Percentiles rank a stretch among this genome's conserved stretches.
Conservation (phyloP, 176 grass and related monocot species). For the Carex parvula region DNA sequence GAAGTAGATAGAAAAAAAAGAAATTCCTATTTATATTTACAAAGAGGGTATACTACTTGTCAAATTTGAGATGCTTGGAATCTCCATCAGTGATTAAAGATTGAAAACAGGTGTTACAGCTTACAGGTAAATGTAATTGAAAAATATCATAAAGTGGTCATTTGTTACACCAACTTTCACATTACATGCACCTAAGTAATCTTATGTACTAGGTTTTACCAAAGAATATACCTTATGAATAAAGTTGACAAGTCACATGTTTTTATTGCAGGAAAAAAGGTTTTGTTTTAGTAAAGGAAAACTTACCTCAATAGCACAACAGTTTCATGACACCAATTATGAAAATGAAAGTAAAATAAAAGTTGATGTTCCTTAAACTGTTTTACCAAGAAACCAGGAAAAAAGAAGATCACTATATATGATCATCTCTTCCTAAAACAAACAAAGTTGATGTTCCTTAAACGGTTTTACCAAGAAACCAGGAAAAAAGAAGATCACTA, state of each 20-base stretch:
- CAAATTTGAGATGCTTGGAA: neutral
- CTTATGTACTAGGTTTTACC: neutral
- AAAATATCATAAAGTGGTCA: neutral
- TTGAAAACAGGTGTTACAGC: neutral
- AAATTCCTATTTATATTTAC: neutral
- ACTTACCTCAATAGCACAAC: neutral
- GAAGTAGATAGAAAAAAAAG: neutral
- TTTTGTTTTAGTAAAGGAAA: conserved; percentile 14
- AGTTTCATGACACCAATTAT: conserved; percentile 10
- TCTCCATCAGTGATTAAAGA: neutral
- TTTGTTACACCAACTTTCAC: neutral
- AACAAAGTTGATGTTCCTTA: neutral
- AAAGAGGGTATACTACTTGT: neutral
- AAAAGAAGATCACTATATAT: neutral
- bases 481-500: neutral
- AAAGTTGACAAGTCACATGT: conserved; percentile 15
- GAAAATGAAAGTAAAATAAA: neutral
- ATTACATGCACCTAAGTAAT: neutral
- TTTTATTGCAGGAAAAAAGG: neutral
- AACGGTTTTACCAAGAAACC: conserved; percentile 14
- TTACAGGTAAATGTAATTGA: neutral
- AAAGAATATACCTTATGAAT: conserved; percentile 11
- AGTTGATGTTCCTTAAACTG: conserved; percentile 12
- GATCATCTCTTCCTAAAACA: neutral
- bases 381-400: conserved; percentile 1